phyloP scores from a whole-genome alignment of 78 protist species.

The Dictyostelium firmibasis region DNA sequence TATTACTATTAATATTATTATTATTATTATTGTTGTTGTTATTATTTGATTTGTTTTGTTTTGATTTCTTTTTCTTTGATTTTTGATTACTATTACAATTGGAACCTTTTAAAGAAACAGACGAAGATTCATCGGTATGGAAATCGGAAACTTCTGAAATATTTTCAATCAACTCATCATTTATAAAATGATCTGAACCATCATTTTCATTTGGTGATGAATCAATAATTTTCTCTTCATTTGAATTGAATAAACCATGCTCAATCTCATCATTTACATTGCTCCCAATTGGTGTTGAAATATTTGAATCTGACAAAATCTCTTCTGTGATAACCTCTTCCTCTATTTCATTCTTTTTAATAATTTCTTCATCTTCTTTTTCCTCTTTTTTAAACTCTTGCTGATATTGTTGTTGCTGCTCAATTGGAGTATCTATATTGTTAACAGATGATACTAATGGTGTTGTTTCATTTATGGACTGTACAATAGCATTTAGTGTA shows the following conservation, averaged over 20 bases:
- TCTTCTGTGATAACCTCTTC: neutral
- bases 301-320: neutral
- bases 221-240: neutral
- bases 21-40: too few relatives aligned
- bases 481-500: neutral
- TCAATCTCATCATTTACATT: neutral
- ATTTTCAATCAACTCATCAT: neutral
- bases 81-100: neutral
- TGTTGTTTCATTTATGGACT: neutral
- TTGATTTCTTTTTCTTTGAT: neutral
- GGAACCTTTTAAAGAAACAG: neutral
- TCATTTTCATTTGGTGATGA: neutral
- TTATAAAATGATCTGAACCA: neutral
- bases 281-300: neutral
- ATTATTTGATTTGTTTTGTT: neutral
- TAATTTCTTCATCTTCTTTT: neutral
- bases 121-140: constrained; percentile 1
- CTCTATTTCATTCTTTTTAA: neutral
- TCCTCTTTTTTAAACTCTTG: neutral
- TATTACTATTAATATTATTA: too few relatives aligned
- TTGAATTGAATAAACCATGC: neutral
- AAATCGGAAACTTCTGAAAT: constrained; percentile 6
- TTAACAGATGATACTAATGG: neutral
- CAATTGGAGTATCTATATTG: neutral
- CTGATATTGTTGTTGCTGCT: neutral